phyloP scores from a whole-genome alignment of 192 early-diverging fungal species.

The Coemansia sp. region DNA sequence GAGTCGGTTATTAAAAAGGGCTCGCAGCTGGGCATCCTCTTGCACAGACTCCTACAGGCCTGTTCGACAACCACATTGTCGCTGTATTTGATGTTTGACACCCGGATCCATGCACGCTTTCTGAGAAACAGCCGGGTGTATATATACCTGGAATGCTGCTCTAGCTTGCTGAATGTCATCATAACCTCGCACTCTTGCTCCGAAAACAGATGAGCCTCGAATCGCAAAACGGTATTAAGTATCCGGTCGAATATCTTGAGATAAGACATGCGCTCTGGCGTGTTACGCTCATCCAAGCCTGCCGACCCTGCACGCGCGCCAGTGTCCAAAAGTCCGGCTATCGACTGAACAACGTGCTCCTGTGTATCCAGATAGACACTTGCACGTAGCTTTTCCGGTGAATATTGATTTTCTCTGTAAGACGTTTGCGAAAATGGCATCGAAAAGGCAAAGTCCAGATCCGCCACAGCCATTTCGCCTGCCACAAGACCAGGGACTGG shows the following conservation, averaged over 20 bases:
- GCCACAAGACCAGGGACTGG: neutral
- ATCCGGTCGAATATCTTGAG: conserved; percentile 48
- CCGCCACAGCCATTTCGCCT: neutral
- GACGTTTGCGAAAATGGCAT: neutral
- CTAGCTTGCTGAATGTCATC: conserved; percentile 23
- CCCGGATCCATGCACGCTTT: conserved; percentile 45
- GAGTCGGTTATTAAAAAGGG: conserved; percentile 29
- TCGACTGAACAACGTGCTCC: neutral
- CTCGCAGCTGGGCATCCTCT: conserved; percentile 1
- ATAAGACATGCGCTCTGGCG: conserved; percentile 37
- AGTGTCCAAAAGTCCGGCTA: neutral
- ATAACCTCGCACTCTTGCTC: conserved; percentile 23
- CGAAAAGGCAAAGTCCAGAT: neutral
- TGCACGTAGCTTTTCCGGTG: neutral
- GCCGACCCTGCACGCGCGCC: neutral
- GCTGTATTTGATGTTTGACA: conserved; percentile 34
- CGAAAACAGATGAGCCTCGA: conserved; percentile 38
- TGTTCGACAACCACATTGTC: conserved; percentile 30
- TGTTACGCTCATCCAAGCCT: conserved; percentile 1
- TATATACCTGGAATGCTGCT: conserved; percentile 43
- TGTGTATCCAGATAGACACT: neutral
- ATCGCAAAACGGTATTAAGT: conserved; percentile 32
- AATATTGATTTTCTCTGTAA: neutral
- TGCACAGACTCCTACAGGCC: conserved; percentile 32
- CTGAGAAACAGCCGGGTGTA: conserved; percentile 50